Base-by-base conservation (phyloP, 2,329 filamentous ascomycete genomes). In the Akanthomyces lecanii region DNA sequence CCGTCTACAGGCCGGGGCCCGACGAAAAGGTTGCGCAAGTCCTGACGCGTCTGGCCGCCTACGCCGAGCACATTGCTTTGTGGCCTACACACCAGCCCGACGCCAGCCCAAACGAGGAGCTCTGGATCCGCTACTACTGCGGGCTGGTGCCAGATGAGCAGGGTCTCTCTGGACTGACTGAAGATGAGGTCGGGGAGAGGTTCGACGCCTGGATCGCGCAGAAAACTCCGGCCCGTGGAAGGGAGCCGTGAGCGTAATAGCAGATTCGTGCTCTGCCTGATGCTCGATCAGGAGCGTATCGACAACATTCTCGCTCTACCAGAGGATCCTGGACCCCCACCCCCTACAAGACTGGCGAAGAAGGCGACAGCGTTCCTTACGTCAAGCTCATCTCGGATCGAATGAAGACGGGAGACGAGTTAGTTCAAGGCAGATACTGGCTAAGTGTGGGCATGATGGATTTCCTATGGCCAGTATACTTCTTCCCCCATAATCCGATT, bases 221-320 rank as follows among this genome's bases (percentile, higher is more conserved):
- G 3, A n/a, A 60, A 65, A 30, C 53, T 59, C 44, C 11, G 25
- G 45, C 45, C 21, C 8, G n/a, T 18, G 10, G 36, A 53, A 48
- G 54, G 33, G 60, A 57, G 25, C 40, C 48, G 42, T 11, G 38
- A 47, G 28, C 64, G 60, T 1, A 69, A 67, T 21, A 56, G 44
- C 30, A 63, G 66, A 11, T 69, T 68, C 53, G n/a, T 28, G 23
- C 64, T 67, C 48, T 69, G 67, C 54, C 36, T 69, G 54, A 63
- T 69, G 61, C 61, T 69, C 3, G 66, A 69, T 52, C 60, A 67
- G 59, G 66, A 69, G 58, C 67, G 67, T 53, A 62, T 69, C 23
- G 64, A 69, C 45, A 64, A 63, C 23, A 68, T 69, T 50, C 61
- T 69, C 36, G 66, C 65, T 11, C 63, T 69, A 40, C 66, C 68